phyloP scores from a whole-genome alignment of 306 rosid genomes.

The Pterocarpus macrocarpus region DNA sequence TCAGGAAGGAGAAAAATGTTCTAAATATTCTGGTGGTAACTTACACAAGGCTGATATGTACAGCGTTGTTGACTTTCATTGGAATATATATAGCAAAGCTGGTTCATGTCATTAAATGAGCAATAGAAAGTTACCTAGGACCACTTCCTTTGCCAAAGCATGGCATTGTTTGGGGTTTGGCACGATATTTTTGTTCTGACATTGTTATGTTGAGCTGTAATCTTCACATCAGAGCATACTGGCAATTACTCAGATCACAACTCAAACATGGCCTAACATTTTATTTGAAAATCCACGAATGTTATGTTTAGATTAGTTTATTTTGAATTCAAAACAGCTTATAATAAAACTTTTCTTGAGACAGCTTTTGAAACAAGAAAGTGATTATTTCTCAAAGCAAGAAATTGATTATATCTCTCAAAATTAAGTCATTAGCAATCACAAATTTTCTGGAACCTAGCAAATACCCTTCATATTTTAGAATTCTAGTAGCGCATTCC shows the following conservation, averaged over 20 bases:
- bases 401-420: too few relatives aligned
- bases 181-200: conserved; percentile 44
- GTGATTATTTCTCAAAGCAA: too few relatives aligned
- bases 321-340: too few relatives aligned
- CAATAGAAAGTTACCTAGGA: conserved; percentile 22
- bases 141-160: conserved; percentile 18
- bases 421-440: too few relatives aligned
- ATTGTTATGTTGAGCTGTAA: conserved; percentile 37
- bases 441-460: too few relatives aligned
- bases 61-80: neutral
- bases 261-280: conserved; percentile 28
- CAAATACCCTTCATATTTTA: neutral
- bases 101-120: conserved; percentile 13
- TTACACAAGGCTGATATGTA: conserved; percentile 8
- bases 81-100: neutral
- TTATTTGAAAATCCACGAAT: neutral
- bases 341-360: too few relatives aligned
- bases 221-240: conserved; percentile 12
- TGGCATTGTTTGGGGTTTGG: conserved; percentile 27
- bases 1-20: conserved; percentile 2
- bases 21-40: neutral
- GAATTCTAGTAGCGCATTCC: neutral
- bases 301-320: too few relatives aligned
- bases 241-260: conserved; percentile 17
- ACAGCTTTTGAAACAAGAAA: too few relatives aligned